Conservation (phyloP, 2,329 filamentous ascomycete species). For the Colletotrichum phormii region DNA sequence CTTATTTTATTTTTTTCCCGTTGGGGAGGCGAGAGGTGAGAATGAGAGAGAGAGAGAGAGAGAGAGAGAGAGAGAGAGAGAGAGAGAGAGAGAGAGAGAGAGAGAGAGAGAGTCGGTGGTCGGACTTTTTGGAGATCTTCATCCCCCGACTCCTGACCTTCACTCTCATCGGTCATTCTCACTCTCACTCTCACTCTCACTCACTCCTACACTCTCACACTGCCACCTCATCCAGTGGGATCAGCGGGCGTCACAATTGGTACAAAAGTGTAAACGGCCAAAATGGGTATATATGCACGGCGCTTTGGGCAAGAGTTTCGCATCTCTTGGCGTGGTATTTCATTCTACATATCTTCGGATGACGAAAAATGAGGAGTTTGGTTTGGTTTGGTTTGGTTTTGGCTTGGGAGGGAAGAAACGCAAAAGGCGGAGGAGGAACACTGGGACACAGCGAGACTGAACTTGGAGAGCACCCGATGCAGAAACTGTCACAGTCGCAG, state of each 20-base stretch:
- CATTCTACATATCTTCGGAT: slow-evolving; percentile 14
- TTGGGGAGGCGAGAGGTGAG: background rate
- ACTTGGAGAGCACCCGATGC: background rate
- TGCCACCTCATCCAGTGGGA: background rate
- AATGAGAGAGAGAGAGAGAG: background rate
- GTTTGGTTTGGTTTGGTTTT: too few relatives aligned
- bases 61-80: background rate
- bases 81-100: background rate
- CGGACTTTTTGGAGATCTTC: background rate
- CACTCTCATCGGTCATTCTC: background rate
- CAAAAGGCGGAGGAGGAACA: background rate
- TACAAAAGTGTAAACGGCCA: slow-evolving; percentile 24
- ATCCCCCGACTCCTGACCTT: background rate
- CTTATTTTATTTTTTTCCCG: background rate
- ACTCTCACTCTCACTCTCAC: background rate
- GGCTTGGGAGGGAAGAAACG: background rate
- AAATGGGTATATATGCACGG: slow-evolving; percentile 14
- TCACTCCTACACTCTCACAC: background rate
- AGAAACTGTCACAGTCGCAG: background rate
- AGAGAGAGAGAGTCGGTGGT: background rate
- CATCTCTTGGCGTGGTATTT: slow-evolving; percentile 20
- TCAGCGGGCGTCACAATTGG: background rate
- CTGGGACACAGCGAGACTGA: slow-evolving; percentile 2
- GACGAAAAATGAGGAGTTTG: background rate
- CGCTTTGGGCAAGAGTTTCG: slow-evolving; percentile 33